These are phyloP conservation scores for Tetrahymena malaccensis DNA, from an alignment of 73 alveolate genomes.

Conservation along the genomic window DNA sequence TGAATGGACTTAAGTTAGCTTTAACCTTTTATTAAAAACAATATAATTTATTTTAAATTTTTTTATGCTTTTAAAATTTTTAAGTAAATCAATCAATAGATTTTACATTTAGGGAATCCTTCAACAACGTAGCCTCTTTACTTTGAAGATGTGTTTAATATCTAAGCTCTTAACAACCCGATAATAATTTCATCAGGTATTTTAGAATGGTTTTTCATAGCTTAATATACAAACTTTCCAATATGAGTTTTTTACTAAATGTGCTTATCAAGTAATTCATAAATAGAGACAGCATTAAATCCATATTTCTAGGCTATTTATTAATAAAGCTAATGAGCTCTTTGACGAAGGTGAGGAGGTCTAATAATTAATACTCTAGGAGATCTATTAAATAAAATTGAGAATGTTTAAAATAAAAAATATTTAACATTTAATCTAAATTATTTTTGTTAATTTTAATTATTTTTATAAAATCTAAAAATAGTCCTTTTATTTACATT, in stretches of 20 bases:
- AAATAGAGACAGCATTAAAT: neutral
- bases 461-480: neutral
- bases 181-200: conserved; percentile 27
- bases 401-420: neutral
- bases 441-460: too few relatives aligned
- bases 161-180: conserved; percentile 9
- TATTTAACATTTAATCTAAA: too few relatives aligned
- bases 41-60: neutral
- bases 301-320: conserved; percentile 28
- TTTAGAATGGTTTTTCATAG: neutral
- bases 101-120: conserved; percentile 32
- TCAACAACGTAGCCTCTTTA: conserved; percentile 35
- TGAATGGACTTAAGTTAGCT: neutral
- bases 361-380: conserved; percentile 30
- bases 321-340: conserved; percentile 3
- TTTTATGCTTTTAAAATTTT: too few relatives aligned
- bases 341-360: conserved; percentile 25
- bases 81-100: neutral
- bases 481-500: too few relatives aligned
- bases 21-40: neutral
- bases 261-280: neutral
- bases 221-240: conserved; percentile 10
- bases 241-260: conserved; percentile 12
- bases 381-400: neutral
- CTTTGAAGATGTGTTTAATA: conserved; percentile 14